phyloP scores from a whole-genome alignment of 2,329 filamentous ascomycete species.

The Hypoxylon sp. region DNA sequence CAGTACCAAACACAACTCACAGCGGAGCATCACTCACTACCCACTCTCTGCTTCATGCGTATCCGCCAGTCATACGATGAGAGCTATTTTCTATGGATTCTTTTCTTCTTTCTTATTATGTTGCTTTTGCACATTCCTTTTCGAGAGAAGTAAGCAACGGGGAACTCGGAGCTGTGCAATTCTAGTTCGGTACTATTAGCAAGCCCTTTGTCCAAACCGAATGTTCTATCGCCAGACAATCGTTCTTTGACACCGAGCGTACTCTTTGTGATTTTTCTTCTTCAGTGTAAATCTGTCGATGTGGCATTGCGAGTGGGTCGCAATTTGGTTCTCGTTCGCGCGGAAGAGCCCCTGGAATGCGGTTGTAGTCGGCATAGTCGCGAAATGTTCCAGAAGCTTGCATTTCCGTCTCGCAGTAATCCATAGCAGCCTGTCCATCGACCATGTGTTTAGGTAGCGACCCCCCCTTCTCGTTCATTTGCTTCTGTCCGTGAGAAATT shows the following conservation, averaged over 20 bases:
- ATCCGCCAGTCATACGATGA: constrained; percentile 9
- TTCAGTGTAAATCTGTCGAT: constrained; percentile 27
- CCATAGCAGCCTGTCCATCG: background rate
- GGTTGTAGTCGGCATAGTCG: constrained; percentile 38
- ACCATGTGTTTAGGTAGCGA: background rate
- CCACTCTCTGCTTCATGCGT: background rate
- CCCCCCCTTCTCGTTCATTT: background rate
- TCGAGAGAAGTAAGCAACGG: constrained; percentile 38
- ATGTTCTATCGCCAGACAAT: constrained; percentile 15
- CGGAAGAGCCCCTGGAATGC: constrained; percentile 24
- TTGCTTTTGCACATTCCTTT: constrained; percentile 35
- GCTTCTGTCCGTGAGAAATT: constrained; percentile 10
- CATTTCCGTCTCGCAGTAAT: background rate
- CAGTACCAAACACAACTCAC: background rate
- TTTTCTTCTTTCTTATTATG: constrained; percentile 7
- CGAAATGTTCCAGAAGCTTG: constrained; percentile 23
- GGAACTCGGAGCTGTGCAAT: constrained; percentile 30
- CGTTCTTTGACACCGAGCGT: constrained; percentile 5
- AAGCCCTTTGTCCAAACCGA: constrained; percentile 8
- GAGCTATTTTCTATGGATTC: background rate
- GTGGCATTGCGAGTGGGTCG: constrained; percentile 37
- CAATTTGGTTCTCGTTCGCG: constrained; percentile 28
- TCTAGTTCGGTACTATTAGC: constrained; percentile 37
- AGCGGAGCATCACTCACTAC: background rate
- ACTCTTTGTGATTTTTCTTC: constrained; percentile 3